Percentiles rank a stretch among this genome's conserved stretches.
Evolutionary conservation across 2,329 filamentous ascomycete species (phyloP).

Genomic region (Aspergillus aculeatus): DNA sequence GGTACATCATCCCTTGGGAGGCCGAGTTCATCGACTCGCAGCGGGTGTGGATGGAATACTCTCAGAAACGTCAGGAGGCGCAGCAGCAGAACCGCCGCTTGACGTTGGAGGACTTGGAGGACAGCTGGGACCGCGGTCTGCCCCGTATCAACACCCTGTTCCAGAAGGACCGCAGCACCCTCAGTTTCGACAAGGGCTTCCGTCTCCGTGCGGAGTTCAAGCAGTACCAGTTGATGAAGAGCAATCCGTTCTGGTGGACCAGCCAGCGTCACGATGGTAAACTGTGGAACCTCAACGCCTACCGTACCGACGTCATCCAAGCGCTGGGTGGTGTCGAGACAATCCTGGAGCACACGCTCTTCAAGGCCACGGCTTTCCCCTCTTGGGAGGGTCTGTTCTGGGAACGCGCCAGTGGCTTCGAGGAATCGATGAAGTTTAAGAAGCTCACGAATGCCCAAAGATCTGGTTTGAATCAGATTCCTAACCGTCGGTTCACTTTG

Average conservation of each 20-base stretch:
- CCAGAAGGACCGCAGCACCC: constrained; percentile 94
- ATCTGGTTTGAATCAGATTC: constrained; percentile 96
- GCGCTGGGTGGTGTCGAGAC: constrained; percentile 95
- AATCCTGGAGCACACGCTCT: constrained; percentile 92
- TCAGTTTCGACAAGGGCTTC: constrained; percentile 99
- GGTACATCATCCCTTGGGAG: constrained; percentile 99
- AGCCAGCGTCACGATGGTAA: constrained; percentile 96
- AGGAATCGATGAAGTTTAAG: constrained; percentile 88
- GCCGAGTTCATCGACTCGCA: constrained; percentile 99
- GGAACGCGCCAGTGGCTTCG: constrained; percentile 66
- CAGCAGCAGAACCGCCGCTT: constrained; percentile 95
- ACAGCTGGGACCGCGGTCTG: constrained; percentile 96
- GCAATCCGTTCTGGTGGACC: constrained; percentile 99
- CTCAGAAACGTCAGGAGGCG: constrained; percentile 93
- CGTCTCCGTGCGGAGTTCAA: constrained; percentile 95
- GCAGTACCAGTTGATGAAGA: constrained; percentile 98
- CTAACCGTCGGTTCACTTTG: constrained; percentile 94
- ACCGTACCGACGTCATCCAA: constrained; percentile 95
- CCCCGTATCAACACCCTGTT: constrained; percentile 98
- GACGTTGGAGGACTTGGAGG: constrained; percentile 92
- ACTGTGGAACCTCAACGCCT: constrained; percentile 93
- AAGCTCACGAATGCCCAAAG: constrained; percentile 97
- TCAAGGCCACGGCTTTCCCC: constrained; percentile 95
- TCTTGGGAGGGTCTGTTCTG: constrained; percentile 97
- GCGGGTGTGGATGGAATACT: constrained; percentile 98